These are phyloP conservation scores for Panellus pusillus DNA, from an alignment of 768 basidiomycete genomes.

Conservation along the genomic window DNA sequence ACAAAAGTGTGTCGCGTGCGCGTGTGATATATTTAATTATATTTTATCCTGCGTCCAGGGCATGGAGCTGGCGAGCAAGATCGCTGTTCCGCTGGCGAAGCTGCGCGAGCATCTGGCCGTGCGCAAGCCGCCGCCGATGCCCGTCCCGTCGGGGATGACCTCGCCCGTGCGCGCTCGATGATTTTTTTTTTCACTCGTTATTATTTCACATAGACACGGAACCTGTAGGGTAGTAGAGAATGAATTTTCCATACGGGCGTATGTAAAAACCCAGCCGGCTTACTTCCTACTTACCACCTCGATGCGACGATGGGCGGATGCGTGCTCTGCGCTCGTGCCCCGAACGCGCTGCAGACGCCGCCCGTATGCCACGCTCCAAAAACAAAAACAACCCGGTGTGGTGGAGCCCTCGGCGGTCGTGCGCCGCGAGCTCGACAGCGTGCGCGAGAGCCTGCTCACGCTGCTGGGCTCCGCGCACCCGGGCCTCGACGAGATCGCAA, in stretches of 20 bases:
- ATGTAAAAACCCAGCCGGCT: no score
- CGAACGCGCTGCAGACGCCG: constrained; percentile 21
- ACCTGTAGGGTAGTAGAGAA: neutral
- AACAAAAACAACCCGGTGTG: constrained; percentile 18
- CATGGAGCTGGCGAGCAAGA: constrained; percentile 40
- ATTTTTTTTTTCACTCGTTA: neutral
- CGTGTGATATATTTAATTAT: constrained; percentile 1
- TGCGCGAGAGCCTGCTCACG: constrained; percentile 70
- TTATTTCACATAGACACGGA: neutral
- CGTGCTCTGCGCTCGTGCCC: constrained; percentile 6
- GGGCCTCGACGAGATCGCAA: constrained; percentile 80
- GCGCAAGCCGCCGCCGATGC: constrained; percentile 28
- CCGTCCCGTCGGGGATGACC: constrained; percentile 27
- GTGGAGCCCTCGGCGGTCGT: constrained; percentile 73
- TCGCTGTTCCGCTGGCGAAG: constrained; percentile 44
- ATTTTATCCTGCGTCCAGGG: constrained; percentile 33
- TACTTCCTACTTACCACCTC: constrained; percentile 3
- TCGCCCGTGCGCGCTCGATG: constrained; percentile 33
- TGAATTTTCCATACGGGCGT: constrained; percentile 3
- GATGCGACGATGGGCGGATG: constrained; percentile 20
- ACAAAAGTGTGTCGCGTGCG: constrained; percentile 59
- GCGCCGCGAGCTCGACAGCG: constrained; percentile 65
- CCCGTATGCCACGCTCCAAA: constrained; percentile 13
- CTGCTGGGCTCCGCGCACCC: constrained; percentile 91
- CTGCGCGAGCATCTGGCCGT: constrained; percentile 40